phyloP scores from a whole-genome alignment of 768 basidiomycete species.

The Boletellus emodensis region DNA sequence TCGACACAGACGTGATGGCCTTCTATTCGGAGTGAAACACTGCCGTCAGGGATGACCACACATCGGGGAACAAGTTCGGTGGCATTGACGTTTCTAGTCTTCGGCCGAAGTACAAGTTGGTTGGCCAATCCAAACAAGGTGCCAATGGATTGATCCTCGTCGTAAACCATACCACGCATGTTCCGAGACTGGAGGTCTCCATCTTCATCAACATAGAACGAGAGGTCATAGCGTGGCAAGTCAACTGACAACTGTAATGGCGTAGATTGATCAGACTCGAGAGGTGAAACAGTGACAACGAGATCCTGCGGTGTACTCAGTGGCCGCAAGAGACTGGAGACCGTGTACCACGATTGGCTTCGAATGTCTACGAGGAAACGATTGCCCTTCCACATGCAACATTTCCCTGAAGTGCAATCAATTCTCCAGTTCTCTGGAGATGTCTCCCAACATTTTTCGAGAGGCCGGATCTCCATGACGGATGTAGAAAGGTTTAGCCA shows the following conservation, averaged over 20 bases:
- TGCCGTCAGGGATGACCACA: conserved; percentile 40
- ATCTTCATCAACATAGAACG: conserved; percentile 34
- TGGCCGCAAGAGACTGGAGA: conserved; percentile 13
- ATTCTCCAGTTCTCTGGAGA: conserved; percentile 22
- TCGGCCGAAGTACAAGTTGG: conserved; percentile 36
- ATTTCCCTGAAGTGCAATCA: neutral
- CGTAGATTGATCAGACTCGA: neutral
- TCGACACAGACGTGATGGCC: conserved; percentile 12
- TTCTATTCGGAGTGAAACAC: conserved; percentile 1
- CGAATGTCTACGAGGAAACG: conserved; percentile 22
- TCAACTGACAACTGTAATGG: conserved; percentile 20
- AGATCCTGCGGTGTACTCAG: conserved; percentile 13
- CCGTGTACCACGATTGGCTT: conserved; percentile 20
- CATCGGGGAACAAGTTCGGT: conserved; percentile 1
- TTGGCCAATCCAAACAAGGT: conserved; percentile 40
- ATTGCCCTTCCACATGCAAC: neutral
- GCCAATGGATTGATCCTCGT: conserved; percentile 36
- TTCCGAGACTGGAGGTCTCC: conserved; percentile 36
- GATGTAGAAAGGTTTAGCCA: conserved; percentile 25
- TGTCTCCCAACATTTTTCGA: conserved; percentile 14
- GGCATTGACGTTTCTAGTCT: neutral
- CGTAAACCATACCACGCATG: conserved; percentile 38
- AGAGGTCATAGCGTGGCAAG: conserved; percentile 38
- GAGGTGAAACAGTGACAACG: conserved; percentile 9
- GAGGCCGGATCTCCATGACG: conserved; percentile 25